phyloP scores from a whole-genome alignment of 2,329 filamentous ascomycete species.

The Nemania serpens region DNA sequence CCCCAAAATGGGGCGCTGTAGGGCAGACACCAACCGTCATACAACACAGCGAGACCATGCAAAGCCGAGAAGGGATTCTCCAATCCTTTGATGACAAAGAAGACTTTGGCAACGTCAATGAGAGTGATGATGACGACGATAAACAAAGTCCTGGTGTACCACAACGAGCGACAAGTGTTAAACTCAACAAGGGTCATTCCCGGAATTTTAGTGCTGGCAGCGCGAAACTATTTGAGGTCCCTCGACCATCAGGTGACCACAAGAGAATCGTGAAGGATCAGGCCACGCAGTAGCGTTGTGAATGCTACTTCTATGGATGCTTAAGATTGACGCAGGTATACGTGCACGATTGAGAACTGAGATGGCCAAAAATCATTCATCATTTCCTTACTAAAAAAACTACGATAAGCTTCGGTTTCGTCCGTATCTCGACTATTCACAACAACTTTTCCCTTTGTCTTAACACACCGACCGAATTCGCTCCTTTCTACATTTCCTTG shows the following conservation, averaged over 20 bases:
- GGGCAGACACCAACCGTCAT: constrained; percentile 57
- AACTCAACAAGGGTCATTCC: constrained; percentile 67
- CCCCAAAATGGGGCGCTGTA: constrained; percentile 59
- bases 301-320: constrained; percentile 14
- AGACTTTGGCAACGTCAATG: constrained; percentile 41
- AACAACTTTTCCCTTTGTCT: constrained; percentile 35
- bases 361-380: constrained; percentile 39
- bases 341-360: constrained; percentile 27
- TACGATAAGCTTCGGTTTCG: constrained; percentile 5
- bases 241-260: constrained; percentile 58
- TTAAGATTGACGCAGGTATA: constrained; percentile 16
- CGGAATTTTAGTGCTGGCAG: constrained; percentile 79
- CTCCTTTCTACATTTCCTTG: constrained; percentile 42
- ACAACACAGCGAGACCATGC: constrained; percentile 51
- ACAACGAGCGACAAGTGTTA: constrained; percentile 73
- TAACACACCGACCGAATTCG: constrained; percentile 39
- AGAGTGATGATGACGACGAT: constrained; percentile 35
- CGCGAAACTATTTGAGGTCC: constrained; percentile 73
- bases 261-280: constrained; percentile 45
- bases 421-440: constrained; percentile 23
- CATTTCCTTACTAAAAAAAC: constrained; percentile 26
- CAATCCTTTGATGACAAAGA: constrained; percentile 47
- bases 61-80: constrained; percentile 57
- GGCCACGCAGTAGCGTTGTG: constrained; percentile 33
- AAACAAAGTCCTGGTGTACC: constrained; percentile 43